Percentiles rank a stretch among this genome's conserved stretches.
Conservation (phyloP, 1,139 yeast species). For the Suhomyces bolitotheri region DNA sequence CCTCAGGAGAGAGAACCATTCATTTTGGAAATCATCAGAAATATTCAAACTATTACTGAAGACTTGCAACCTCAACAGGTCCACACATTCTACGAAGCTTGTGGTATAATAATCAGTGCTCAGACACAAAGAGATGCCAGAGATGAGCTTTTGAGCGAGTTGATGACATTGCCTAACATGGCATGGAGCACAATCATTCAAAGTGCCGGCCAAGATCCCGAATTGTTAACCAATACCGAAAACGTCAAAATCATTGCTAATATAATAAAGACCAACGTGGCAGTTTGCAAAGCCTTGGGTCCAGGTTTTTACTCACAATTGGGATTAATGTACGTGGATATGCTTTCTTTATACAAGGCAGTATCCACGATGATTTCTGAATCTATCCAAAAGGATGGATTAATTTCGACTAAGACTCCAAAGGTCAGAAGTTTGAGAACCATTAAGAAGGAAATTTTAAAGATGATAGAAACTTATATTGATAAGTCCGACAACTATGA, state of each 20-base stretch:
- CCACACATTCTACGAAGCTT: slow-evolving; percentile 96
- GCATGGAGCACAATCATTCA: slow-evolving; percentile 92
- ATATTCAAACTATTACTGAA: slow-evolving; percentile 81
- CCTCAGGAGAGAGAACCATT: slow-evolving; percentile 89
- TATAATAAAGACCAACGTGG: slow-evolving; percentile 89
- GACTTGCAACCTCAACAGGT: slow-evolving; percentile 97
- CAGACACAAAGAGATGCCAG: slow-evolving; percentile 65
- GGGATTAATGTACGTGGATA: slow-evolving; percentile 81
- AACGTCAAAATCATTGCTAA: slow-evolving; percentile 91
- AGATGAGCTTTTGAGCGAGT: slow-evolving; percentile 69
- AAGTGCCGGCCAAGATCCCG: slow-evolving; percentile 89
- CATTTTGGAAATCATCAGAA: slow-evolving; percentile 82
- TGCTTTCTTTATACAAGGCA: slow-evolving; percentile 86
- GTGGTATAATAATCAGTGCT: slow-evolving; percentile 91
- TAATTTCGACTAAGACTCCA: slow-evolving; percentile 92
- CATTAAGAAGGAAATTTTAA: slow-evolving; percentile 89
- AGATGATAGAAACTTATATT: slow-evolving; percentile 85
- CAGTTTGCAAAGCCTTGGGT: slow-evolving; percentile 91
- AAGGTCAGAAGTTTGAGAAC: slow-evolving; percentile 94
- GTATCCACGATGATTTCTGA: slow-evolving; percentile 87
- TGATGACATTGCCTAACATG: slow-evolving; percentile 89
- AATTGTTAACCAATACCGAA: slow-evolving; percentile 76
- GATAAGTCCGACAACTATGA: slow-evolving; percentile 85
- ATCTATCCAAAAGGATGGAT: slow-evolving; percentile 75
- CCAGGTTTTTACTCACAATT: slow-evolving; percentile 89